Percentiles rank a stretch among this genome's conserved stretches.
Conservation (phyloP, 768 basidiomycete species). For the Cystofilobasidium bisporidii region DNA sequence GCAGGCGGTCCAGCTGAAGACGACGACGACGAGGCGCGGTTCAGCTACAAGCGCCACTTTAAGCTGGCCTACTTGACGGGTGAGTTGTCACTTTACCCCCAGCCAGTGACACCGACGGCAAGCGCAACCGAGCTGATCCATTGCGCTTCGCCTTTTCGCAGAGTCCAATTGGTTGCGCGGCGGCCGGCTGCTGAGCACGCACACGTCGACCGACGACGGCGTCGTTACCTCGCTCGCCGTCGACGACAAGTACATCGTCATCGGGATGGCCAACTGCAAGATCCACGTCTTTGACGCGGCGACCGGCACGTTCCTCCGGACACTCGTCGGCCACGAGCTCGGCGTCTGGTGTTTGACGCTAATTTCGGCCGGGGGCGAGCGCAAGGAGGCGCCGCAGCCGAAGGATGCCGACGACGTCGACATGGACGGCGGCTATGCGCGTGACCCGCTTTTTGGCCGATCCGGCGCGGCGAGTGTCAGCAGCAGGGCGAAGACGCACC, state of each 20-base stretch:
- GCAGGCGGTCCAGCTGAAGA: background rate
- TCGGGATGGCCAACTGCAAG: constrained; percentile 74
- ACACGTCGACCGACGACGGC: constrained; percentile 50
- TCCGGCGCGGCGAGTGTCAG: background rate
- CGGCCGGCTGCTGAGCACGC: constrained; percentile 59
- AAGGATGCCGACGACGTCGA: constrained; percentile 10
- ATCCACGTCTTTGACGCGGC: constrained; percentile 75
- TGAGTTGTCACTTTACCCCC: too few relatives aligned
- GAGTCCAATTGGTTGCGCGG: constrained; percentile 73
- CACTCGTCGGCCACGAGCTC: constrained; percentile 69
- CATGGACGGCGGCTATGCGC: constrained; percentile 21
- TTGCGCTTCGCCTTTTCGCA: too few relatives aligned
- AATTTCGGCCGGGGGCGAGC: constrained; percentile 54
- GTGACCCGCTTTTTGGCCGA: background rate
- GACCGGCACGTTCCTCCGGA: constrained; percentile 65
- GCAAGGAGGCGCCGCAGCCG: constrained; percentile 12
- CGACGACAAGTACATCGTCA: constrained; percentile 71
- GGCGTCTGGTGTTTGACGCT: constrained; percentile 81
- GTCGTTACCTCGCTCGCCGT: constrained; percentile 82
- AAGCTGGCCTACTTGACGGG: constrained; percentile 62
- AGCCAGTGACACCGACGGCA: too few relatives aligned
- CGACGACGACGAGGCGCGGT: constrained; percentile 31
- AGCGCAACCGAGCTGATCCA: too few relatives aligned
- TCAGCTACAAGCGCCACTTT: constrained; percentile 63
- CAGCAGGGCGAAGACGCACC: constrained; percentile 12